These are phyloP conservation scores for Botrytis sinoallii DNA, from an alignment of 2,329 filamentous ascomycete genomes.

Conservation along the genomic window DNA sequence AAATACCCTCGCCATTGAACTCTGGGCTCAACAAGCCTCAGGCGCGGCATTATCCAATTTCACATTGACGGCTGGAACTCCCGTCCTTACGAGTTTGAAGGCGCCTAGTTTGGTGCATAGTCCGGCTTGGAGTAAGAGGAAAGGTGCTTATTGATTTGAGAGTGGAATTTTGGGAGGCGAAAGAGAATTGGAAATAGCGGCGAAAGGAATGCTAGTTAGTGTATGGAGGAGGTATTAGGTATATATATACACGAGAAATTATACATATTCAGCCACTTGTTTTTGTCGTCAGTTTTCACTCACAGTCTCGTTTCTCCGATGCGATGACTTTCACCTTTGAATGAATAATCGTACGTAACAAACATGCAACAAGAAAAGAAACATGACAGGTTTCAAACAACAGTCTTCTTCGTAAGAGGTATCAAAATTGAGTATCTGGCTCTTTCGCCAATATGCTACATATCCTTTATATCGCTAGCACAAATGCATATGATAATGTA, in stretches of 20 bases:
- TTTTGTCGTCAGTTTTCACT: background rate
- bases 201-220: background rate
- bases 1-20: slow-evolving; percentile 65
- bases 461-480: slow-evolving; percentile 1
- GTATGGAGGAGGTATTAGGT: background rate
- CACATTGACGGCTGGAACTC: slow-evolving; percentile 27
- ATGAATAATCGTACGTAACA: background rate
- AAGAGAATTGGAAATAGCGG: no score
- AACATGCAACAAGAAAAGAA: background rate
- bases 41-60: slow-evolving; percentile 35
- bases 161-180: background rate
- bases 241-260: background rate
- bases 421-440: slow-evolving; percentile 1
- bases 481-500: background rate
- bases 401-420: background rate
- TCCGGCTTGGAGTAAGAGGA: slow-evolving; percentile 33
- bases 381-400: background rate
- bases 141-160: slow-evolving; percentile 32
- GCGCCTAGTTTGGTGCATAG: slow-evolving; percentile 28
- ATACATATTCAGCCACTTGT: background rate
- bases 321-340: background rate
- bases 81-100: slow-evolving; percentile 30
- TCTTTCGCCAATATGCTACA: background rate
- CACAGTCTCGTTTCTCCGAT: background rate
- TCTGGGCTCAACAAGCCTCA: slow-evolving; percentile 55